phyloP scores from a whole-genome alignment of 1,284 basidiomycete genomes.

The Sporisorium reilianum region DNA sequence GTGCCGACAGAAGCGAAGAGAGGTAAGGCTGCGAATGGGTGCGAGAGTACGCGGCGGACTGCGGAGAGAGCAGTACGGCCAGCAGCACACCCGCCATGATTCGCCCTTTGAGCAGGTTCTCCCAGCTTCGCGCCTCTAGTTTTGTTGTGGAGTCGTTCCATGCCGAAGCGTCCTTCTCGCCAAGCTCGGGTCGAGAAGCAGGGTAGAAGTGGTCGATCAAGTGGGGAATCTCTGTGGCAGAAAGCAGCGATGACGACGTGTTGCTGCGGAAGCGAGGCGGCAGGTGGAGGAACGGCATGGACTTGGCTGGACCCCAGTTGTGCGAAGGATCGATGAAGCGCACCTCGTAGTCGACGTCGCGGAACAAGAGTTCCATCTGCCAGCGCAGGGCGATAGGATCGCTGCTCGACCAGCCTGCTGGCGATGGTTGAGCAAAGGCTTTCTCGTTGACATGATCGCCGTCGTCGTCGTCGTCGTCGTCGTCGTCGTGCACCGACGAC shows the following conservation, averaged over 20 bases:
- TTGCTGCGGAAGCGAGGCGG: constrained; percentile 28
- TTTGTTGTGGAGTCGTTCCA: constrained; percentile 21
- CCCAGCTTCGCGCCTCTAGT: constrained; percentile 45
- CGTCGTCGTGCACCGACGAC: constrained; percentile 15
- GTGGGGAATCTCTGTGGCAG: constrained; percentile 36
- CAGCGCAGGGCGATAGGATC: constrained; percentile 61
- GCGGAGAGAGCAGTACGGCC: constrained; percentile 36
- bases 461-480: constrained; percentile 11
- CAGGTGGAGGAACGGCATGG: constrained; percentile 57
- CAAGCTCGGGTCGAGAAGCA: constrained; percentile 40
- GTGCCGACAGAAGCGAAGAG: constrained; percentile 33
- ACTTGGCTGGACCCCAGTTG: constrained; percentile 56
- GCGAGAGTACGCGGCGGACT: constrained; percentile 24
- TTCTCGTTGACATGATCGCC: constrained; percentile 11
- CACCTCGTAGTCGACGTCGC: constrained; percentile 45
- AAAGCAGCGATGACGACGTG: constrained; percentile 31
- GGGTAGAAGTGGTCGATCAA: constrained; percentile 56
- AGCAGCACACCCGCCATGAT: constrained; percentile 49
- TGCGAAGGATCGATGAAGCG: constrained; percentile 47
- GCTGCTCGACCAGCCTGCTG: constrained; percentile 55
- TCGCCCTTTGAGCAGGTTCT: constrained; percentile 35
- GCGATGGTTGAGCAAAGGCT: background rate
- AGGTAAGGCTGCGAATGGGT: constrained; percentile 30
- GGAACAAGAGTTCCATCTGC: constrained; percentile 62
- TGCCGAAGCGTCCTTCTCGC: constrained; percentile 22